Conservation (phyloP, 257 asterid genomes). For the Scutellaria minor region DNA sequence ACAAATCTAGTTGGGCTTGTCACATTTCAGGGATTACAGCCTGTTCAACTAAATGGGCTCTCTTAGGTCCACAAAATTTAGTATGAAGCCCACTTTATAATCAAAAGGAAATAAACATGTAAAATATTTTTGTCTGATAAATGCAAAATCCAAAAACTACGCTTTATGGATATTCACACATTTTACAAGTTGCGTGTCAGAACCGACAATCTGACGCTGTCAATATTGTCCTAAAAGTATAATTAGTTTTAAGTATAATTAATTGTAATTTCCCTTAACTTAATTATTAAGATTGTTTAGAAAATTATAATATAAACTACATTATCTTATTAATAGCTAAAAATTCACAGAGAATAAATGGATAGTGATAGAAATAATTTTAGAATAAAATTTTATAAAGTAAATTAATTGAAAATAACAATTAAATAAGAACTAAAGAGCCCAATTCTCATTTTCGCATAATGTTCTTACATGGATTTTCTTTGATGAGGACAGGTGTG, state of each 20-base stretch:
- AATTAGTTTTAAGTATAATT: not conserved
- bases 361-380: too few relatives aligned
- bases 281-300: not conserved
- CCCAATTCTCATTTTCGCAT: too few relatives aligned
- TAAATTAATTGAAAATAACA: too few relatives aligned
- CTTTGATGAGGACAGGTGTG: constrained; percentile 30
- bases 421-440: too few relatives aligned
- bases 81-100: not conserved
- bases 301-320: too few relatives aligned
- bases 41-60: not conserved
- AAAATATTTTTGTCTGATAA: not conserved
- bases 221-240: constrained; percentile 17
- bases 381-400: too few relatives aligned
- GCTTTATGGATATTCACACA: constrained; percentile 39
- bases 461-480: too few relatives aligned
- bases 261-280: not conserved
- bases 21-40: too few relatives aligned
- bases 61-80: not conserved
- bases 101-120: not conserved
- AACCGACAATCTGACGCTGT: constrained; percentile 38
- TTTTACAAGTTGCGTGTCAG: constrained; percentile 41
- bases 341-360: too few relatives aligned
- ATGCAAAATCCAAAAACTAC: not conserved
- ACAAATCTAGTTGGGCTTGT: not conserved
- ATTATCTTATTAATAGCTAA: too few relatives aligned